Evolutionary conservation across 176 grass and related monocot species (phyloP).

Genomic region (Lolium perenne): DNA sequence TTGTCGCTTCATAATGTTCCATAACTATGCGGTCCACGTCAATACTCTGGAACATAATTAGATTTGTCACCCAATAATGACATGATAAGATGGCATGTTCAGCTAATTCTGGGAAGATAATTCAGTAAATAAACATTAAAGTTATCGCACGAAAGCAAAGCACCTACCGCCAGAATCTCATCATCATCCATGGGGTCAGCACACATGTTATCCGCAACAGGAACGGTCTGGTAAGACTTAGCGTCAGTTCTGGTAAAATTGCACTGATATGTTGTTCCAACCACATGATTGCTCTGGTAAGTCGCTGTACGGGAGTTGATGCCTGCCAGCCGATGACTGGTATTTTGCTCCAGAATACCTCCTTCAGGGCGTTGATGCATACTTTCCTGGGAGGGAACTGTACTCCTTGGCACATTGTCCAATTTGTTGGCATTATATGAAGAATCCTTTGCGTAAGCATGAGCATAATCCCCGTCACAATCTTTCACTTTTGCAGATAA

Average conservation of each 20-base stretch:
- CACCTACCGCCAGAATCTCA: conserved; percentile 76
- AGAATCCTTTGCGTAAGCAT: conserved; percentile 26
- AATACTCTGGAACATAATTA: conserved; percentile 67
- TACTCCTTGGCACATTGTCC: conserved; percentile 32
- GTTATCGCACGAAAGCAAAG: conserved; percentile 32
- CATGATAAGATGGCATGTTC: conserved; percentile 12
- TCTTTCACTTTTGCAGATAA: conserved; percentile 61
- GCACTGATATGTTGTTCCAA: conserved; percentile 34
- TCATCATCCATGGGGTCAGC: conserved; percentile 68
- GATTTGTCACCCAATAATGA: not conserved
- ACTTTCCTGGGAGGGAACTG: conserved; percentile 43
- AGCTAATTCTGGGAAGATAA: conserved; percentile 18
- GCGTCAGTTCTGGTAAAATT: conserved; percentile 35
- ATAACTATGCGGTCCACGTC: conserved; percentile 93
- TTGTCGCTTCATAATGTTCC: conserved; percentile 84
- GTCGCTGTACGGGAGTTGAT: conserved; percentile 22
- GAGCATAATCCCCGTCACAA: conserved; percentile 25
- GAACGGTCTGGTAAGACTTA: conserved; percentile 25
- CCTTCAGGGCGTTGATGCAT: conserved; percentile 35
- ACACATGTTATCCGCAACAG: conserved; percentile 35
- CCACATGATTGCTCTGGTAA: conserved; percentile 31
- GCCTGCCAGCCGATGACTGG: conserved; percentile 34
- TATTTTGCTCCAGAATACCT: conserved; percentile 22
- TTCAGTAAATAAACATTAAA: conserved; percentile 24
- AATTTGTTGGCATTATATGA: conserved; percentile 49